Base-by-base conservation (phyloP, 2,329 filamentous ascomycete genomes). In the Colletotrichum abscissum region DNA sequence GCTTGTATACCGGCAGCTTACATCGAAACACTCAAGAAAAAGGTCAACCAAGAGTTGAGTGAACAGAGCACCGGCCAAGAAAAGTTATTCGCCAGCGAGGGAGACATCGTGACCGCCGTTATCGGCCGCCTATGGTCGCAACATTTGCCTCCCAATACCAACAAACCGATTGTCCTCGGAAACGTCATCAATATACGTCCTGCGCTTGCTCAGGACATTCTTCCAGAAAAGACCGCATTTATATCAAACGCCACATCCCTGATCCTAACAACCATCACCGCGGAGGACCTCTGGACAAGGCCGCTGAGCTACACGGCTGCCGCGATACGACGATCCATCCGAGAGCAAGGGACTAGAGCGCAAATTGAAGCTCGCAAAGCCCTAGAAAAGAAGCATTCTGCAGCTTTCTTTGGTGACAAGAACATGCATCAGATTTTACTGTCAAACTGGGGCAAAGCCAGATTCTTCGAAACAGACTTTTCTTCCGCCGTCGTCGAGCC, bases 51-150 rank as follows among this genome's bases (percentile, higher is more conserved):
- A 22, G 59, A 63, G 33, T 42, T 63, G 30, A 33, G 16, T 5
- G 30, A n/a, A n/a, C n/a, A 24, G 24, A 24, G 24, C 11, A 8
- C n/a, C 5, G 56, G 33, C 30, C 72, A 72, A 54, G 52, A 63
- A 4, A 71, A 63, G 26, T 77, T 82, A 1, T 87, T 85, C 66
- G 42, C 88, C 22, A 86, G 83, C 72, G 84, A 87, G 30, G 81
- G 82, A 28, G 85, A 88, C 66, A 77, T 87, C 1, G 75, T 88
- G 1, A 76, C 78, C 1, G 84, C 83, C 0, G 88, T 85, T 83
- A 76, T 80, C 62, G 76, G 81, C 4, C 74, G 70, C 11, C 63
- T 74, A 11, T 64, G 79, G 5, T 69, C 38, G 22, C 33, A 63
- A 12, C 22, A 63, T 30, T 11, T 63, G 6, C 33, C 33, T 8